A percentile compares a stretch with the other conserved stretches of the same genome.
Conservation (phyloP, 1,284 basidiomycete species). For the Sporisorium scitamineum region DNA sequence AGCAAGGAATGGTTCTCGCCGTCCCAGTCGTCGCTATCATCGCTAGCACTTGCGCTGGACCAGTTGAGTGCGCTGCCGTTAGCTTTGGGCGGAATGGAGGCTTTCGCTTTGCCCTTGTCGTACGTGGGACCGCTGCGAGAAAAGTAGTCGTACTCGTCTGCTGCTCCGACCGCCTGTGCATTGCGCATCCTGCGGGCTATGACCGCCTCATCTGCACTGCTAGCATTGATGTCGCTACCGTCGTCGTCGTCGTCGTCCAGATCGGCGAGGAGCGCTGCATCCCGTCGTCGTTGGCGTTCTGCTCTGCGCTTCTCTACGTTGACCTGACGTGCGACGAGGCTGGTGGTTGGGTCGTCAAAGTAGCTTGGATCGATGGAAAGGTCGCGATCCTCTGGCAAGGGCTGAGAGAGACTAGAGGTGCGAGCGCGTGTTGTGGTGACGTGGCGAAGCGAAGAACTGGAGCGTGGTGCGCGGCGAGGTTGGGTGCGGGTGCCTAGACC, state of each 20-base stretch:
- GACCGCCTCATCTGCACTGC: conserved; percentile 23
- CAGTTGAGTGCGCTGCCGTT: conserved; percentile 15
- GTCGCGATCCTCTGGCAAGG: conserved; percentile 52
- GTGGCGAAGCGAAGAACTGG: conserved; percentile 57
- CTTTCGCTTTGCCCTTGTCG: conserved; percentile 26
- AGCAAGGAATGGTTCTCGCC: conserved; percentile 19
- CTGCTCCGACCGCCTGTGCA: conserved; percentile 9
- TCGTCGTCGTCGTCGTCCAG: conserved; percentile 36
- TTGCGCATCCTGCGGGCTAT: conserved; percentile 15
- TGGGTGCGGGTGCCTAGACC: conserved; percentile 55
- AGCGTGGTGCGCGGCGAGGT: conserved; percentile 56
- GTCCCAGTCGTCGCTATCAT: conserved; percentile 52
- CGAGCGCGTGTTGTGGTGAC: conserved; percentile 40
- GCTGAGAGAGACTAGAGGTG: conserved; percentile 45
- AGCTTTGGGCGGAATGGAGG: conserved; percentile 20
- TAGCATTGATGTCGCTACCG: conserved; percentile 10
- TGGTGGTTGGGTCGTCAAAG: conserved; percentile 30
- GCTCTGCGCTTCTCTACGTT: conserved; percentile 43
- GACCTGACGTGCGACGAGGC: conserved; percentile 47
- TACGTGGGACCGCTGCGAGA: conserved; percentile 27
- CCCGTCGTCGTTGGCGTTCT: conserved; percentile 29
- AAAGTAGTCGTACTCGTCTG: conserved; percentile 47
- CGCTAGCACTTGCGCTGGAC: conserved; percentile 43
- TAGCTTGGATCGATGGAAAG: conserved; percentile 24
- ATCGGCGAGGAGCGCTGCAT: conserved; percentile 39